These are phyloP conservation scores for Omphalea diandra DNA, from an alignment of 441 rosid genomes.

Conservation along the genomic window DNA sequence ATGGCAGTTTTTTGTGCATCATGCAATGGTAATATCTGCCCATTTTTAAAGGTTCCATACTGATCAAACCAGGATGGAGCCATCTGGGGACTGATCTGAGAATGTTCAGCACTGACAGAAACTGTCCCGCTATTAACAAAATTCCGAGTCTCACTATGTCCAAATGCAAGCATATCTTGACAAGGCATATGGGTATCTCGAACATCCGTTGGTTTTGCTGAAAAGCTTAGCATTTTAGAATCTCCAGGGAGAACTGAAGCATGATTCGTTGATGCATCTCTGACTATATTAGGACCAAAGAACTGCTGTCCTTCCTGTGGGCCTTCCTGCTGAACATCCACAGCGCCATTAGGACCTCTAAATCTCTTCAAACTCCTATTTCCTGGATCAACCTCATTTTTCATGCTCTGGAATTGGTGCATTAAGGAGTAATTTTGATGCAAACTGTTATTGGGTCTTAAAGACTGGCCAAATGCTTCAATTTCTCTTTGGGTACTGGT, in stretches of 20 bases:
- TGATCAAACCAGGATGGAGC: constrained; percentile 81
- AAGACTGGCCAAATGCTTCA: constrained; percentile 55
- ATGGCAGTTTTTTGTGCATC: constrained; percentile 40
- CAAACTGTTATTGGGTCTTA: constrained; percentile 38
- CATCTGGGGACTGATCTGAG: constrained; percentile 65
- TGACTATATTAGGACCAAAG: constrained; percentile 29
- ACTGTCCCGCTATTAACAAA: constrained; percentile 30
- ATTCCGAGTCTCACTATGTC: constrained; percentile 39
- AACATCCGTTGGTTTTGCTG: constrained; percentile 33
- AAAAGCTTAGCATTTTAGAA: constrained; percentile 38
- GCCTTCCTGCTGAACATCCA: constrained; percentile 34
- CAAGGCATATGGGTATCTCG: constrained; percentile 31
- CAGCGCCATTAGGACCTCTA: constrained; percentile 38
- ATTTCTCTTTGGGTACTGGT: constrained; percentile 42
- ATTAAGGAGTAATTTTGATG: constrained; percentile 44
- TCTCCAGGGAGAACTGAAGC: constrained; percentile 38
- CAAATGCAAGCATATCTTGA: constrained; percentile 33
- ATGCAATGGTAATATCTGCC: constrained; percentile 46
- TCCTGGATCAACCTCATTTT: constrained; percentile 44
- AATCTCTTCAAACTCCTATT: constrained; percentile 50
- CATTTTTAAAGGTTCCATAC: constrained; percentile 63
- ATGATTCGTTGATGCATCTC: constrained; percentile 25
- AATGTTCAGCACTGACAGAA: constrained; percentile 40
- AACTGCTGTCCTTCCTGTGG: constrained; percentile 31
- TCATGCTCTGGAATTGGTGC: constrained; percentile 51